Percentiles rank a stretch among this genome's conserved stretches.
Evolutionary conservation across 2,329 filamentous ascomycete genomes (phyloP).

Genomic region (Stagonosporopsis chrysanthemi): DNA sequence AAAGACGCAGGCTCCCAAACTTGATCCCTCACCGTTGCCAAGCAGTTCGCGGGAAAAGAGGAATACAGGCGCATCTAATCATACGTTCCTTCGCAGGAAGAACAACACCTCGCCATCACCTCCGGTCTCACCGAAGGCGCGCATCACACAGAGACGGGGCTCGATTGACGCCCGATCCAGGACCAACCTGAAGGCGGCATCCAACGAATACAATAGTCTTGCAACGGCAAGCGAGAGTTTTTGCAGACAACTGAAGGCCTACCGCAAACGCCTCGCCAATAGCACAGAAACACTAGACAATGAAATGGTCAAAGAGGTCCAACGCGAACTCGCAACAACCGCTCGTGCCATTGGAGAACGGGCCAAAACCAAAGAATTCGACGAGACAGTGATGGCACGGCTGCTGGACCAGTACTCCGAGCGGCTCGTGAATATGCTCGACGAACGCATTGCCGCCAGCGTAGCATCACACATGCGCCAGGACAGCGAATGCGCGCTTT

Average conservation of each 20-base stretch:
- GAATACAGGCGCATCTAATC: conserved; percentile 23
- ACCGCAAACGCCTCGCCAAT: conserved; percentile 64
- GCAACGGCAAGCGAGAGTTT: conserved; percentile 61
- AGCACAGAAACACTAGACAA: conserved; percentile 55
- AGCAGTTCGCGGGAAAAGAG: conserved; percentile 34
- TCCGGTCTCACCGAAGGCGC: conserved; percentile 46
- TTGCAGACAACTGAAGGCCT: conserved; percentile 64
- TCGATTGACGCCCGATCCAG: conserved; percentile 61
- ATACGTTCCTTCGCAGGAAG: conserved; percentile 31
- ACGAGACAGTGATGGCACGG: conserved; percentile 58
- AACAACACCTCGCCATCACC: conserved; percentile 54
- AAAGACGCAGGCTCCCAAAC: conserved; percentile 51
- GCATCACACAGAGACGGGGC: conserved; percentile 53
- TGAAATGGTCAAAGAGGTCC: conserved; percentile 61
- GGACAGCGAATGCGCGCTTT: conserved; percentile 36
- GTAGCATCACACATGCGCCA: conserved; percentile 48
- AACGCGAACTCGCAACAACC: conserved; percentile 63
- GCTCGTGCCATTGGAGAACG: conserved; percentile 54
- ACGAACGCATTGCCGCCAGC: conserved; percentile 68
- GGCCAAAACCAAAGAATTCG: conserved; percentile 50
- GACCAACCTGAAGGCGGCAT: conserved; percentile 48
- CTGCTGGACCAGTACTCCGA: conserved; percentile 79
- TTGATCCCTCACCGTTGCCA: conserved; percentile 52
- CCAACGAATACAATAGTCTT: conserved; percentile 46
- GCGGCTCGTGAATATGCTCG: conserved; percentile 72